phyloP scores from a whole-genome alignment of 768 basidiomycete genomes.

The Amanita muscaria region DNA sequence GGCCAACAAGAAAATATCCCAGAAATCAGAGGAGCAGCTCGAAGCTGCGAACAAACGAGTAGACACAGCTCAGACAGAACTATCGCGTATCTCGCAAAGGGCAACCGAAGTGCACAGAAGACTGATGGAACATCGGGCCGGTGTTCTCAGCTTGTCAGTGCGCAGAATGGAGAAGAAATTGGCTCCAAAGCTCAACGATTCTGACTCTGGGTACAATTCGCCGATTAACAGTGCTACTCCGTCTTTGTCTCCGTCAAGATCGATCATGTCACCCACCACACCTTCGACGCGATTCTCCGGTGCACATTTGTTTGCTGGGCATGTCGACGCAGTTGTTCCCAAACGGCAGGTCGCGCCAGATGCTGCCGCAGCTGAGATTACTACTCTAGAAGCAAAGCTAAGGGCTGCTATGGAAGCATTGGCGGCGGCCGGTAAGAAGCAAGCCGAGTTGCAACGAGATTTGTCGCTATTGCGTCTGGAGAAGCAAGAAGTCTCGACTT shows the following conservation, averaged over 20 bases:
- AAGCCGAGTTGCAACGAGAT: constrained; percentile 53
- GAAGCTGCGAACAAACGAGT: constrained; percentile 68
- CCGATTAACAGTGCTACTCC: constrained; percentile 46
- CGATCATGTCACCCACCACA: constrained; percentile 32
- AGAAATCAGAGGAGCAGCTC: constrained; percentile 64
- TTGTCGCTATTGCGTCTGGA: constrained; percentile 54
- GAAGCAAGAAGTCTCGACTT: constrained; percentile 60
- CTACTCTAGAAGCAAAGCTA: constrained; percentile 55
- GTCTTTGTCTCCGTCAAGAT: constrained; percentile 24
- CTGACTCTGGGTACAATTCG: constrained; percentile 47
- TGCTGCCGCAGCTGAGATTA: constrained; percentile 35
- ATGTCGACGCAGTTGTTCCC: constrained; percentile 59
- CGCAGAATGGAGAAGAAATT: constrained; percentile 55
- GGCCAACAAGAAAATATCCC: constrained; percentile 47
- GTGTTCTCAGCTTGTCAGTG: constrained; percentile 66
- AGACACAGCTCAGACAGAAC: constrained; percentile 59
- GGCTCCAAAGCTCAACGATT: constrained; percentile 22
- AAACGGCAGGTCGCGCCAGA: constrained; percentile 33
- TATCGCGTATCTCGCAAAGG: constrained; percentile 59
- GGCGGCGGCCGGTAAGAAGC: constrained; percentile 49
- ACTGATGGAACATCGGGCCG: constrained; percentile 77
- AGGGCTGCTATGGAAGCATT: constrained; percentile 52
- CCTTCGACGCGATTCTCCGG: constrained; percentile 65
- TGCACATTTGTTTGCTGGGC: constrained; percentile 79
- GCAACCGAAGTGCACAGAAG: constrained; percentile 51